Conservation (phyloP, 257 asterid species). For the Leonotis leonurus region DNA sequence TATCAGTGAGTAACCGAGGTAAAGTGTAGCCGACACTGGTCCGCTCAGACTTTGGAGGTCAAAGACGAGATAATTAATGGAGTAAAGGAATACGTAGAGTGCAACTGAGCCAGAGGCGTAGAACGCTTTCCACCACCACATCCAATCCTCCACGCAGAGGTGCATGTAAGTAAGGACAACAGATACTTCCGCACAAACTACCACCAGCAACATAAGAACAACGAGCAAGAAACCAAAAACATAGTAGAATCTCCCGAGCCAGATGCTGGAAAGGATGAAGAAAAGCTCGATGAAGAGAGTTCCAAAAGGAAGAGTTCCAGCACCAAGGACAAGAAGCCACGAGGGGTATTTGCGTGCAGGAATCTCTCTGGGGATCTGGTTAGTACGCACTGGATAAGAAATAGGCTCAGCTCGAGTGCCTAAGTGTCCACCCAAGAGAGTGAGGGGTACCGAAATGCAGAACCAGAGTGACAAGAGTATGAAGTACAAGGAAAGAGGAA, state of each 20-base stretch:
- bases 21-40: slow-evolving; percentile 66
- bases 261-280: slow-evolving; percentile 80
- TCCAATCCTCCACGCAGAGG: slow-evolving; percentile 88
- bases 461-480: slow-evolving; percentile 68
- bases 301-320: slow-evolving; percentile 89
- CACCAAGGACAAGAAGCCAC: slow-evolving; percentile 85
- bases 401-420: slow-evolving; percentile 66
- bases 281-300: slow-evolving; percentile 84
- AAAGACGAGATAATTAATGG: slow-evolving; percentile 71
- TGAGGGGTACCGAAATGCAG: slow-evolving; percentile 82
- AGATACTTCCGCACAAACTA: slow-evolving; percentile 79
- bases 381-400: slow-evolving; percentile 64
- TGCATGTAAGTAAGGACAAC: slow-evolving; percentile 86
- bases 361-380: slow-evolving; percentile 81
- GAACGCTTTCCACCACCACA: slow-evolving; percentile 98
- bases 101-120: slow-evolving; percentile 82
- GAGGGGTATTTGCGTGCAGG: slow-evolving; percentile 74
- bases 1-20: slow-evolving; percentile 70
- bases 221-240: slow-evolving; percentile 75
- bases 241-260: slow-evolving; percentile 81
- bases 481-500: slow-evolving; percentile 68
- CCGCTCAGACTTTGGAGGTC: slow-evolving; percentile 87
- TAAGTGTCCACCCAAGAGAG: slow-evolving; percentile 69
- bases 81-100: slow-evolving; percentile 66
- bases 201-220: slow-evolving; percentile 49